A percentile compares a stretch with the other conserved stretches of the same genome.
phyloP scores from a whole-genome alignment of 345 rosid species.

The Lepidium sativum region DNA sequence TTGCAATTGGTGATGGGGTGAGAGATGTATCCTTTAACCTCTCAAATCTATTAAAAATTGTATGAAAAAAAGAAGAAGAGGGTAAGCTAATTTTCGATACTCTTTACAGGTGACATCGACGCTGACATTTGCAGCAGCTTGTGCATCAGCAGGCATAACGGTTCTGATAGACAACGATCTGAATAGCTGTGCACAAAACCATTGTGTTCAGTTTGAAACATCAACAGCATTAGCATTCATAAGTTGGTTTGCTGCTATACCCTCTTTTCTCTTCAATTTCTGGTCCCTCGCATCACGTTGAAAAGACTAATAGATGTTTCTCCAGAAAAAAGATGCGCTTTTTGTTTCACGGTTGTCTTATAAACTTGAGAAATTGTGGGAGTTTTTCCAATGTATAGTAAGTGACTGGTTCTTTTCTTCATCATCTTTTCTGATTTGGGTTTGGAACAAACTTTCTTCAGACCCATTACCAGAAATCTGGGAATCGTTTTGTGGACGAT shows the following conservation, averaged over 20 bases:
- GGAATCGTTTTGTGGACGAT: conserved; percentile 5
- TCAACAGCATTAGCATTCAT: conserved; percentile 74
- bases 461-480: conserved; percentile 2
- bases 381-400: conserved; percentile 9
- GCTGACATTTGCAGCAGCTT: conserved; percentile 68
- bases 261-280: conserved; percentile 65
- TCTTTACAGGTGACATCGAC: conserved; percentile 57
- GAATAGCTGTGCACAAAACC: conserved; percentile 43
- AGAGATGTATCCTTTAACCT: conserved; percentile 12
- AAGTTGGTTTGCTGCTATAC: conserved; percentile 59
- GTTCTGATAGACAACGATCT: conserved; percentile 57
- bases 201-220: conserved; percentile 54
- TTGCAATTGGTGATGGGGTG: conserved; percentile 85
- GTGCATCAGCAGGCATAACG: conserved; percentile 86
- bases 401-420: conserved; percentile 13
- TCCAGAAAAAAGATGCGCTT: not conserved
- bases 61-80: not conserved
- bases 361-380: not conserved
- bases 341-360: not conserved
- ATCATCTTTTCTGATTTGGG: conserved; percentile 5
- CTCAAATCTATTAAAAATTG: not conserved
- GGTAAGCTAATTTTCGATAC: not conserved
- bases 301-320: not conserved
- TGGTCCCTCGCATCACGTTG: conserved; percentile 70
- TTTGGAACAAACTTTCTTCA: conserved; percentile 11